A percentile compares a stretch with the other conserved stretches of the same genome.
These are phyloP conservation scores for Kodamaea nitidulidarum DNA, from an alignment of 805 yeast genomes.

Conservation along the genomic window DNA sequence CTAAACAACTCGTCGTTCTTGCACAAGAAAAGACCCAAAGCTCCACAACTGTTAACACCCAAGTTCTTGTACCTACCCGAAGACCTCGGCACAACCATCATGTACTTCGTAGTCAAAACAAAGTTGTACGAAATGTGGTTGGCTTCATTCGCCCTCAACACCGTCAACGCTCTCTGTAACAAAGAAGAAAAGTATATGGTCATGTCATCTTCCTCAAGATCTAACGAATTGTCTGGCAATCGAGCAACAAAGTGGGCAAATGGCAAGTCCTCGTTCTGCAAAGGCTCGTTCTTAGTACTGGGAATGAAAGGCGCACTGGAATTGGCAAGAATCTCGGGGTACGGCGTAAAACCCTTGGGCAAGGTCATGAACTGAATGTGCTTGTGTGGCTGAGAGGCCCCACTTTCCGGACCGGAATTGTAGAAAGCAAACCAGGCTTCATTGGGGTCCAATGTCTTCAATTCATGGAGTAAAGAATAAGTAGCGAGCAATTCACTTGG, in stretches of 20 bases:
- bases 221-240: conserved; percentile 35
- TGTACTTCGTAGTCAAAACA: conserved; percentile 75
- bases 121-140: conserved; percentile 70
- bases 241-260: conserved; percentile 83
- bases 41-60: conserved; percentile 79
- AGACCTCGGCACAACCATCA: conserved; percentile 82
- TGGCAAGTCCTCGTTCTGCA: conserved; percentile 56
- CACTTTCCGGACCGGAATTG: conserved; percentile 84
- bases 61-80: conserved; percentile 46
- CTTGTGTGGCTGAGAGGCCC: conserved; percentile 93
- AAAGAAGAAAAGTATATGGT: conserved; percentile 69
- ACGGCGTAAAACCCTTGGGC: conserved; percentile 55
- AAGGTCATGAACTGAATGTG: conserved; percentile 82
- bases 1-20: conserved; percentile 57
- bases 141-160: conserved; percentile 49
- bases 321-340: conserved; percentile 47
- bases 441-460: conserved; percentile 36
- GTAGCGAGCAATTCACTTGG: conserved; percentile 66
- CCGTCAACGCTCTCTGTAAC: conserved; percentile 66
- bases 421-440: conserved; percentile 73
- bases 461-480: conserved; percentile 47
- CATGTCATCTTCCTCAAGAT: conserved; percentile 50
- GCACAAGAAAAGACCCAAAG: conserved; percentile 72
- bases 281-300: conserved; percentile 49
- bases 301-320: conserved; percentile 53